These are phyloP conservation scores for Candida cerambycidarum DNA, from an alignment of 805 yeast species.

Conservation along the genomic window DNA sequence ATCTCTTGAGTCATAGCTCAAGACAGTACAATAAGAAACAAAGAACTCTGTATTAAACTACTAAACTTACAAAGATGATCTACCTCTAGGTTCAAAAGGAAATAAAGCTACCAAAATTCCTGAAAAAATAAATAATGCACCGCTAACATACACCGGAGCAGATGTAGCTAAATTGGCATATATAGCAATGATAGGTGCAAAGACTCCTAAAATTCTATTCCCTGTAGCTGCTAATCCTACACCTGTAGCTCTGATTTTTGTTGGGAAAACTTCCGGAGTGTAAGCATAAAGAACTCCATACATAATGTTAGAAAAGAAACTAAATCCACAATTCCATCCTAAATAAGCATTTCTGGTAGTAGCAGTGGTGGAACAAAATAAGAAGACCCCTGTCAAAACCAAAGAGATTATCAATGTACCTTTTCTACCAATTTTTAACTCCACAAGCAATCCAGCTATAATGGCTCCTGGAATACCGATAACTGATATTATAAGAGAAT, in stretches of 20 bases:
- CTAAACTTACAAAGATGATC: not conserved
- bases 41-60: not conserved
- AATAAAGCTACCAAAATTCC: constrained; percentile 32
- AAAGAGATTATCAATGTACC: constrained; percentile 57
- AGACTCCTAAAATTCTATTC: constrained; percentile 52
- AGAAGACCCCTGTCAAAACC: constrained; percentile 52
- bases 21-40: too few species aligned
- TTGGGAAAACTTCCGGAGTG: constrained; percentile 63
- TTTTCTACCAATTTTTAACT: constrained; percentile 49
- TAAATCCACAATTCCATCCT: constrained; percentile 49
- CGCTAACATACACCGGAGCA: constrained; percentile 63
- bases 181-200: constrained; percentile 58
- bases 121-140: constrained; percentile 51
- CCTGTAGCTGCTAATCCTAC: constrained; percentile 58
- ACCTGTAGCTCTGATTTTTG: constrained; percentile 53
- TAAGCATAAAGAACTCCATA: constrained; percentile 64
- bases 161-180: constrained; percentile 54
- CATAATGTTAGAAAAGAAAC: constrained; percentile 50
- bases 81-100: constrained; percentile 28
- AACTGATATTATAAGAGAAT: constrained; percentile 30
- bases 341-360: constrained; percentile 46
- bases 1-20: too few species aligned
- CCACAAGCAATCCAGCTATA: constrained; percentile 33
- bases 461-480: constrained; percentile 35
- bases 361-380: constrained; percentile 65